These are phyloP conservation scores for Martiniozyma asiatica DNA, from an alignment of 1,139 yeast genomes.

Conservation along the genomic window DNA sequence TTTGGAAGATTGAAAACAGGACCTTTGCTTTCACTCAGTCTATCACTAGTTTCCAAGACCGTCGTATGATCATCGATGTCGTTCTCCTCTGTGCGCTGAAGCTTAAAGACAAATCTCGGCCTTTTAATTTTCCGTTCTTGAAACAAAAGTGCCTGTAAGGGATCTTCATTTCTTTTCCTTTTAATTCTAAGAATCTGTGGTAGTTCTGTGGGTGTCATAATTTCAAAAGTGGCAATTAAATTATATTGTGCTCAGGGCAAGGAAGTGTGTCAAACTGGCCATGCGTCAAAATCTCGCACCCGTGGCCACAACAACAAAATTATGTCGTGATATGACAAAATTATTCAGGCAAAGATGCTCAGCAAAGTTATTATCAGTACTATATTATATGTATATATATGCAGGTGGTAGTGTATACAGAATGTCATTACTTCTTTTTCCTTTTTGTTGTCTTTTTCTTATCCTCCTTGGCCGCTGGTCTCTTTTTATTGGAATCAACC, in stretches of 20 bases:
- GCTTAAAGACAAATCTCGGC: conserved; percentile 36
- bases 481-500: conserved; percentile 28
- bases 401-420: too few relatives aligned
- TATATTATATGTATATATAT: not conserved
- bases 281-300: too few relatives aligned
- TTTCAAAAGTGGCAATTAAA: too few relatives aligned
- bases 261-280: too few relatives aligned
- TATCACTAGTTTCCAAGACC: conserved; percentile 11
- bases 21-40: too few relatives aligned
- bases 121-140: conserved; percentile 21
- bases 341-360: not conserved
- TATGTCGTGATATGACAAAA: too few relatives aligned
- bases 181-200: conserved; percentile 70
- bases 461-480: conserved; percentile 26
- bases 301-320: too few relatives aligned
- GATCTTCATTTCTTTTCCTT: conserved; percentile 76
- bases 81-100: conserved; percentile 51
- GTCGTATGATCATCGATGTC: conserved; percentile 12
- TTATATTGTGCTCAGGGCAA: too few relatives aligned
- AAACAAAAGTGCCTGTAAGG: conserved; percentile 57
- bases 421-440: conserved; percentile 12
- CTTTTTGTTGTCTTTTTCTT: conserved; percentile 13
- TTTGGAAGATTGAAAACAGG: conserved; percentile 10
- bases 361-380: not conserved
- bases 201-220: conserved; percentile 10